phyloP scores from a whole-genome alignment of 352 stramenopile species.

The Pythium folliculosum region DNA sequence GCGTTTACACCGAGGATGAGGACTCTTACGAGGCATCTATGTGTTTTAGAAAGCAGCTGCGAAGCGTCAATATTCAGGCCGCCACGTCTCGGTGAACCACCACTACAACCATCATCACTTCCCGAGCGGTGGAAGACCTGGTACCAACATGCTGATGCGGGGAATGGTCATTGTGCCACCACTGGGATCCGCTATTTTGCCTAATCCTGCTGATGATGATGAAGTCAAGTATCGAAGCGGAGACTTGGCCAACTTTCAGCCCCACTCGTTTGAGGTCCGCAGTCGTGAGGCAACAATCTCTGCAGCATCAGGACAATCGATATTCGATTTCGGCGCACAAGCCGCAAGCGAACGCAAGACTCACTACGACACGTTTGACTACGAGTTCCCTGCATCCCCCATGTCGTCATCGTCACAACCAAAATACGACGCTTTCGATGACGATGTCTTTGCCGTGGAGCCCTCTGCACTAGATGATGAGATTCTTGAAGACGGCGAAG shows the following conservation, averaged over 20 bases:
- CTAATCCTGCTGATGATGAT: slow-evolving; percentile 11
- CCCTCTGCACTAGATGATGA: slow-evolving; percentile 5
- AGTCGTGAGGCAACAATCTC: background rate
- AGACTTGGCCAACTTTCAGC: background rate
- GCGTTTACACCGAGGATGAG: too few relatives aligned
- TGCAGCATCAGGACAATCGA: background rate
- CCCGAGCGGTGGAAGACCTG: background rate
- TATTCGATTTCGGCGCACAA: slow-evolving; percentile 4
- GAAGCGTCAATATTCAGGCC: slow-evolving; percentile 19
- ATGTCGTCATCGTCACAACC: slow-evolving; percentile 2
- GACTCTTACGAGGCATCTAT: background rate
- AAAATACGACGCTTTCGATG: slow-evolving; percentile 28
- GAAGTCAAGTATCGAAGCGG: slow-evolving; percentile 1
- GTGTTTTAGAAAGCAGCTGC: slow-evolving; percentile 10
- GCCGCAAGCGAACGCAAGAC: slow-evolving; percentile 8
- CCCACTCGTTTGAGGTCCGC: slow-evolving; percentile 12
- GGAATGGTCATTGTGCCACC: slow-evolving; percentile 40
- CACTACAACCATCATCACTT: slow-evolving; percentile 14
- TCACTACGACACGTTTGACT: slow-evolving; percentile 23
- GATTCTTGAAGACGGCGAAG: slow-evolving; percentile 12
- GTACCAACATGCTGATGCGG: slow-evolving; percentile 31
- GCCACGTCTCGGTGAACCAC: slow-evolving; percentile 19
- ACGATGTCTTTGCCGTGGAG: slow-evolving; percentile 12
- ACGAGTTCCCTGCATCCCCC: slow-evolving; percentile 23
- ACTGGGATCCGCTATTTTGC: slow-evolving; percentile 35